Evolutionary conservation across 1,284 basidiomycete genomes (phyloP), one percentile per base, ranked within the genome.

Genomic region (Papiliotrema laurentii): DNA sequence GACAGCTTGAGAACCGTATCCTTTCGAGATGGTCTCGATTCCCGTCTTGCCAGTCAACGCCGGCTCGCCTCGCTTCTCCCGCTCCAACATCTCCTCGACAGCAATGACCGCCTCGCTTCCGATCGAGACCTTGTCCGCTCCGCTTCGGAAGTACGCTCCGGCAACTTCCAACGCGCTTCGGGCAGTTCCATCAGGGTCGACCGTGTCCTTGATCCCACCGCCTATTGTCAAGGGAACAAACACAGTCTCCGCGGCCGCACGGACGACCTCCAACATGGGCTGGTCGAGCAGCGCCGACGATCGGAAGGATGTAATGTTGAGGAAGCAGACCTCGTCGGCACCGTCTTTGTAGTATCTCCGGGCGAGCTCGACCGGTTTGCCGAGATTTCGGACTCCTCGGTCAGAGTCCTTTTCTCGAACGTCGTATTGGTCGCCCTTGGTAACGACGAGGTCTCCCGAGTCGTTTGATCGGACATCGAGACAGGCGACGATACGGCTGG

Each of bases 221-320:
- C 96, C 96, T 59, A 99, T 94, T 18, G 96, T 98, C 45, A 99
- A 81, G n/a, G 96, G 96, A 2, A 99, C 92, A 70, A 96, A 98
- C 43, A 97, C 83, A 44, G 83, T 83, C 69, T 89, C 84, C 0
- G 96, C 93, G 0, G 93, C 88, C 1, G 84, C 83, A 48, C 87
- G 85, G 44, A 98, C 89, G 61, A 99, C 87, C 38, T 89, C 86
- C 47, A 99, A 82, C 96, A 99, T 98, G 0, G 96, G 96, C 74
- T 98, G 96, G 74, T 98, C 96, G 47, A 80, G 84, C 36, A 99
- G 79, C 0, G 96, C 92, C 6, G 90, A 97, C 58, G 89, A 86
- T 53, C 96, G 88, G 83, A 99, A 99, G 48, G 93, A 97, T 7
- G 96, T 99, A 78, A 99, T 99, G 76, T 99, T 99, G 69, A 99